phyloP scores from a whole-genome alignment of 768 basidiomycete genomes.

The Tylopilus sp. region DNA sequence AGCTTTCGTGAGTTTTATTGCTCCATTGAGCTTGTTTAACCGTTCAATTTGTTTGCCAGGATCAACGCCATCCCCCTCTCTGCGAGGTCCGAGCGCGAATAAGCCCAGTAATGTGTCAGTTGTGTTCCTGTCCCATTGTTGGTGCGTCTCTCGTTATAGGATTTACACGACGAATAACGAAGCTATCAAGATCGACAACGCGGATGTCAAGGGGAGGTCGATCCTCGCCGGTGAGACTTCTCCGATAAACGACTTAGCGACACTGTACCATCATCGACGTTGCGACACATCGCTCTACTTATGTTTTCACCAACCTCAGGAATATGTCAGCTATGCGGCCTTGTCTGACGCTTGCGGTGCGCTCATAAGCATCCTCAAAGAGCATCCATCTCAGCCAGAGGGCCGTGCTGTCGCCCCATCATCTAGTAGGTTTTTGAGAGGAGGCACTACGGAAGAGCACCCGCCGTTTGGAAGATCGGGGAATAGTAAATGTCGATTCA shows the following conservation, averaged over 20 bases:
- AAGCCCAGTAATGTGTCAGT: constrained; percentile 84
- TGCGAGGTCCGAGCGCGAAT: constrained; percentile 63
- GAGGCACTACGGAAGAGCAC: constrained; percentile 59
- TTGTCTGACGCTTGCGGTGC: constrained; percentile 56
- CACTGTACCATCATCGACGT: no score
- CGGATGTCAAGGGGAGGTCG: constrained; percentile 79
- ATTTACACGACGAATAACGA: constrained; percentile 88
- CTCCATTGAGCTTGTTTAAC: background rate
- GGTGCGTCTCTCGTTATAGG: constrained; percentile 33
- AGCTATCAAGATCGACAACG: constrained; percentile 83
- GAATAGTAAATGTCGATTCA: no score
- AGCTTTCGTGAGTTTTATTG: constrained; percentile 58
- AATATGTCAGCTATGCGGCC: constrained; percentile 59
- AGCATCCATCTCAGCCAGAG: constrained; percentile 1
- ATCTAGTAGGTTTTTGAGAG: constrained; percentile 24
- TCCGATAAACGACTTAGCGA: no score
- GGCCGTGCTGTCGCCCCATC: background rate
- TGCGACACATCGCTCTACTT: no score
- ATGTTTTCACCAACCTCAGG: constrained; percentile 11
- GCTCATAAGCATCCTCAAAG: constrained; percentile 48
- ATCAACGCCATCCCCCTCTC: constrained; percentile 76
- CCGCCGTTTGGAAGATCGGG: constrained; percentile 66
- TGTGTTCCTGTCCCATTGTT: background rate
- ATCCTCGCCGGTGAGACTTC: constrained; percentile 58
- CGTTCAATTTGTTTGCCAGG: constrained; percentile 32